A percentile compares a stretch with the other conserved stretches of the same genome.
Evolutionary conservation across 306 rosid genomes (phyloP).

Genomic region (Crotalaria pallida): DNA sequence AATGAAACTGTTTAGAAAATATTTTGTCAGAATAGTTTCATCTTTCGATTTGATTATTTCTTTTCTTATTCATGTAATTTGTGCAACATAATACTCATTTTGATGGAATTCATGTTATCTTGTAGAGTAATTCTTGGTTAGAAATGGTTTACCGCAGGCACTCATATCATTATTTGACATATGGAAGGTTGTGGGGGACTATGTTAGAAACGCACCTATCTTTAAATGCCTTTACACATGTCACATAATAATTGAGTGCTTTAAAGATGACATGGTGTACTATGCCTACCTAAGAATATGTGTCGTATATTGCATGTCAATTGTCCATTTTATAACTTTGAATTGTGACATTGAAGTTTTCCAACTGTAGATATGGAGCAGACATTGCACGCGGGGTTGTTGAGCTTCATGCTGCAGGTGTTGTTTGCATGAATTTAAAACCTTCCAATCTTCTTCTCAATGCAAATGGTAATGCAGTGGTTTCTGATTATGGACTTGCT

Average conservation of each 20-base stretch:
- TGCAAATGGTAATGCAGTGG: constrained; percentile 76
- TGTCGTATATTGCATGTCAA: neutral
- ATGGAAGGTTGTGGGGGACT: neutral
- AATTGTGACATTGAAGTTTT: constrained; percentile 30
- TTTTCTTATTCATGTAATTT: constrained; percentile 8
- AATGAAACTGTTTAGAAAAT: too few species aligned
- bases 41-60: too few species aligned
- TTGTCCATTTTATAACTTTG: neutral
- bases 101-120: neutral
- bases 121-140: neutral
- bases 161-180: neutral
- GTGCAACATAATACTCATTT: neutral
- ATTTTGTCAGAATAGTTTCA: too few species aligned
- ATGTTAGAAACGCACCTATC: neutral
- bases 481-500: constrained; percentile 98
- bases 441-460: constrained; percentile 98
- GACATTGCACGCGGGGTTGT: constrained; percentile 97
- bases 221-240: neutral
- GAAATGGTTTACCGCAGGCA: neutral
- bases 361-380: constrained; percentile 77
- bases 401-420: constrained; percentile 97
- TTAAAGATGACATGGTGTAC: neutral
- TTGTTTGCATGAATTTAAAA: constrained; percentile 93
- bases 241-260: neutral
- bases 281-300: neutral